Conservation (phyloP, 2,329 filamentous ascomycete genomes). For the Claviceps digitariae region DNA sequence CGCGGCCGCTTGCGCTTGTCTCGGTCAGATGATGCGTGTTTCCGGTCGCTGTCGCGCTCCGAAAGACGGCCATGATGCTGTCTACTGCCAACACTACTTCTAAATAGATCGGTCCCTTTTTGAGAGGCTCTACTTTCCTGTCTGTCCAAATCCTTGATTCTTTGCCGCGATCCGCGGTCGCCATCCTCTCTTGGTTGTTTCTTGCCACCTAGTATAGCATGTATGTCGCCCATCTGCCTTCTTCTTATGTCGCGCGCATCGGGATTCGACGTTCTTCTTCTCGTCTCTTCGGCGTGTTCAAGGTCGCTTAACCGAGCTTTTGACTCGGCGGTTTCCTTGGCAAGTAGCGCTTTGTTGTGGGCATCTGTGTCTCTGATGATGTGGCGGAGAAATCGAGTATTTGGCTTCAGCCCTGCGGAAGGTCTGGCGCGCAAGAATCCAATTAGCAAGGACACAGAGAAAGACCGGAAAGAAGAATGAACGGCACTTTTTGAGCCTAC, state of each 20-base stretch:
- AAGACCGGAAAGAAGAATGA: not conserved
- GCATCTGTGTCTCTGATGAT: conserved; percentile 78
- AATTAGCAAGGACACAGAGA: not conserved
- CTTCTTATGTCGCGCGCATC: conserved; percentile 37
- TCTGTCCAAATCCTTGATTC: conserved; percentile 10
- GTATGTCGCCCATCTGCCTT: conserved; percentile 47
- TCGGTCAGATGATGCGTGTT: conserved; percentile 3
- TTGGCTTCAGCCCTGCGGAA: conserved; percentile 65
- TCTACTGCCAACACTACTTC: not conserved
- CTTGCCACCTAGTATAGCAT: conserved; percentile 39
- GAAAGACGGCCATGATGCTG: conserved; percentile 14
- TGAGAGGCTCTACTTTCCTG: not conserved
- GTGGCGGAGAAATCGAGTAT: conserved; percentile 77
- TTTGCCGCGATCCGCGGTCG: not conserved
- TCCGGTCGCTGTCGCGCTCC: conserved; percentile 9
- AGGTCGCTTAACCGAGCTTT: conserved; percentile 54
- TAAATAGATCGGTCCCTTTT: not conserved
- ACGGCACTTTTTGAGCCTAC: conserved; percentile 5
- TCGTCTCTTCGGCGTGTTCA: conserved; percentile 32
- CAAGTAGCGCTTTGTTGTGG: conserved; percentile 78
- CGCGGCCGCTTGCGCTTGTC: conserved; percentile 1
- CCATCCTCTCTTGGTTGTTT: conserved; percentile 15
- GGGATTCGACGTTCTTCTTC: conserved; percentile 29
- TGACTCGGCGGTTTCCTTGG: conserved; percentile 72
- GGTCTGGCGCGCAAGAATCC: conserved; percentile 35